Base-by-base conservation (phyloP, 2,329 filamentous ascomycete species). In the Talaromyces sp. region DNA sequence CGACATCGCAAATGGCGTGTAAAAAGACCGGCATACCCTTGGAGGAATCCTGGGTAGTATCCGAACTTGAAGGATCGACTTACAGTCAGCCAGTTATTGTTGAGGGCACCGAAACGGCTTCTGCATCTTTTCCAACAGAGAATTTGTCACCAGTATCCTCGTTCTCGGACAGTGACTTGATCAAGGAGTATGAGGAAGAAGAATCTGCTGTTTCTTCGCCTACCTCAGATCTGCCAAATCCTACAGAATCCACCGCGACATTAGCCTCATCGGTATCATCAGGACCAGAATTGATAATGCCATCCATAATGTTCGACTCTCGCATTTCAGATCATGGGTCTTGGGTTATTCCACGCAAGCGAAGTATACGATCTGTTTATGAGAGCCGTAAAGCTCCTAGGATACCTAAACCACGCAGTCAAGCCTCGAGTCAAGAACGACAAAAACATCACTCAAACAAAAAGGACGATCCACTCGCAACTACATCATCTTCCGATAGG, bases 221-320 rank as follows among this genome's bases (percentile, higher is more conserved):
- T 6, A 13, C 10, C 36, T 35, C 57, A 19, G 57, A 50, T 37
- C 40, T 43, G 25, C 56, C 55, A 55, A 46, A 55, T 40, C 57
- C 58, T 28, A 60, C 63, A 6, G 61, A 66, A 28, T 70, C 70
- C 9, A 63, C 65, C 31, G 55, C 60, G 9, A 61, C 63, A 25
- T 64, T 63, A 41, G 63, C 64, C 36, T 71, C 69, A 10, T 69
- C 67, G 5, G n/a, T 33, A 3, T 57, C 54, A 17, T 66, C 70
- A 11, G 72, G 72, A 4, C 72, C 72, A 1, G 71, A 74, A 56
- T 67, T 75, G 6, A 70, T 75, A 21, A 75, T 75, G 72, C 72
- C 72, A 3, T 74, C 72, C 4, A 73, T 75, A 46, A 69, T 67
- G 61, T 70, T 74, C 51, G 64, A 66, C 3, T 66, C 69, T 6